Conservation (phyloP, 2,329 filamentous ascomycete genomes). For the Talaromyces funiculosus region DNA sequence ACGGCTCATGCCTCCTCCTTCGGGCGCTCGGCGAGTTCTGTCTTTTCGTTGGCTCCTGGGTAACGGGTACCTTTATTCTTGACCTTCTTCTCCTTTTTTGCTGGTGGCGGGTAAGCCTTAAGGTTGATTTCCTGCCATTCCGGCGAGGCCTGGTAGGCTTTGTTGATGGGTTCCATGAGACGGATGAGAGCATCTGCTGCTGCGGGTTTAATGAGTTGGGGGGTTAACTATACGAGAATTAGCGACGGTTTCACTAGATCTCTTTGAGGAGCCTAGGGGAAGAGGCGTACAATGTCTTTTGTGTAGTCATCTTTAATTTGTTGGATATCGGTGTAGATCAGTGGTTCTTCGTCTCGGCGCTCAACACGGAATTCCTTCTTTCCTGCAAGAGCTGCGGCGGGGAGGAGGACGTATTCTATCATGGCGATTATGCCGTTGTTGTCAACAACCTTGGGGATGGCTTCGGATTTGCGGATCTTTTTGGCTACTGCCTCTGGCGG, state of each 20-base stretch:
- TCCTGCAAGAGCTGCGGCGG: conserved; percentile 48
- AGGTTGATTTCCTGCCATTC: conserved; percentile 76
- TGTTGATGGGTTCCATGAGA: conserved; percentile 72
- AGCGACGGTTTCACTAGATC: neutral
- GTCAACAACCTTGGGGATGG: conserved; percentile 68
- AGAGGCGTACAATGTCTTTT: conserved; percentile 62
- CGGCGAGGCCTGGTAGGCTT: conserved; percentile 60
- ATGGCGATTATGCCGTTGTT: conserved; percentile 84
- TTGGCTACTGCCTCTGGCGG: conserved; percentile 65
- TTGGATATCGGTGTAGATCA: conserved; percentile 70
- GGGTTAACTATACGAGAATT: conserved; percentile 56
- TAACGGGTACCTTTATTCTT: conserved; percentile 69
- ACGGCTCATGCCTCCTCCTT: neutral
- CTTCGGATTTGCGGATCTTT: conserved; percentile 82
- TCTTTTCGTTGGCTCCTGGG: conserved; percentile 32
- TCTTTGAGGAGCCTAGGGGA: neutral
- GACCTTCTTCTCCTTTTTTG: conserved; percentile 67
- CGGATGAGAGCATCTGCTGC: conserved; percentile 66
- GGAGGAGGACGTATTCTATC: conserved; percentile 79
- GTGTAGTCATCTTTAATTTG: conserved; percentile 74
- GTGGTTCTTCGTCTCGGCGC: conserved; percentile 59
- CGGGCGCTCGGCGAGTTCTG: neutral
- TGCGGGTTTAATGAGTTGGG: conserved; percentile 79
- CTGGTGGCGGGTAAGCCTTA: conserved; percentile 73
- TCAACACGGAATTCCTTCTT: conserved; percentile 63